Conservation (phyloP, 2,329 filamentous ascomycete genomes). For the Didymella keratinophila region DNA sequence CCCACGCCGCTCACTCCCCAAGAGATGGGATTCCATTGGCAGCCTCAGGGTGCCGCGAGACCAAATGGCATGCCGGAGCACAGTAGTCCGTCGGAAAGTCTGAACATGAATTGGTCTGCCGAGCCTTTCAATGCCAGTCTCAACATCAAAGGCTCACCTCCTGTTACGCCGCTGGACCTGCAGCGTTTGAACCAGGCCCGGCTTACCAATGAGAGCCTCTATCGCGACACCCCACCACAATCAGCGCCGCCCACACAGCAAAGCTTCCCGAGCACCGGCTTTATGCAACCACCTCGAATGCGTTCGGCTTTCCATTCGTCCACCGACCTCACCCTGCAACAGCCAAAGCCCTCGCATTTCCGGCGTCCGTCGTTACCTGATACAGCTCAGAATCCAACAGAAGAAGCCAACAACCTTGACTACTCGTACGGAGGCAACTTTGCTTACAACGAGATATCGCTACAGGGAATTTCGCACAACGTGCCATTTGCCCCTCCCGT, state of each 20-base stretch:
- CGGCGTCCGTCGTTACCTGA: slow-evolving; percentile 49
- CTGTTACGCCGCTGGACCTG: slow-evolving; percentile 53
- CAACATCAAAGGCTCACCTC: slow-evolving; percentile 54
- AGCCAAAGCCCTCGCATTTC: slow-evolving; percentile 49
- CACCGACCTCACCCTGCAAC: slow-evolving; percentile 44
- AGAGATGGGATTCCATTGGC: slow-evolving; percentile 53
- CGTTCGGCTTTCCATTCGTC: slow-evolving; percentile 45
- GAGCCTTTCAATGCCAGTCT: slow-evolving; percentile 45
- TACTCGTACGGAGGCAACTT: slow-evolving; percentile 35
- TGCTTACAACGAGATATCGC: slow-evolving; percentile 42
- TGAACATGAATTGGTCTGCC: slow-evolving; percentile 47
- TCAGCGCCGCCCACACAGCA: slow-evolving; percentile 60
- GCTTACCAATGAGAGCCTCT: slow-evolving; percentile 44
- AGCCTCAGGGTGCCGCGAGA: slow-evolving; percentile 45
- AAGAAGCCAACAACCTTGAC: slow-evolving; percentile 33
- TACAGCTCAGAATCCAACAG: slow-evolving; percentile 32
- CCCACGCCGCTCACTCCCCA: slow-evolving; percentile 59
- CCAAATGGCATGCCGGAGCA: slow-evolving; percentile 45
- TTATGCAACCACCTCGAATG: slow-evolving; percentile 48
- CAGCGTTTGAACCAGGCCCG: slow-evolving; percentile 41
- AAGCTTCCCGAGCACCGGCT: slow-evolving; percentile 51
- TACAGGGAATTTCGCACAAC: slow-evolving; percentile 43
- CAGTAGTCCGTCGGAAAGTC: slow-evolving; percentile 50
- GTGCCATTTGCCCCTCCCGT: slow-evolving; percentile 45
- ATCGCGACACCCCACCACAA: slow-evolving; percentile 59